These are phyloP conservation scores for Leishmania guyanensis DNA, from an alignment of 208 protist species.

Conservation along the genomic window DNA sequence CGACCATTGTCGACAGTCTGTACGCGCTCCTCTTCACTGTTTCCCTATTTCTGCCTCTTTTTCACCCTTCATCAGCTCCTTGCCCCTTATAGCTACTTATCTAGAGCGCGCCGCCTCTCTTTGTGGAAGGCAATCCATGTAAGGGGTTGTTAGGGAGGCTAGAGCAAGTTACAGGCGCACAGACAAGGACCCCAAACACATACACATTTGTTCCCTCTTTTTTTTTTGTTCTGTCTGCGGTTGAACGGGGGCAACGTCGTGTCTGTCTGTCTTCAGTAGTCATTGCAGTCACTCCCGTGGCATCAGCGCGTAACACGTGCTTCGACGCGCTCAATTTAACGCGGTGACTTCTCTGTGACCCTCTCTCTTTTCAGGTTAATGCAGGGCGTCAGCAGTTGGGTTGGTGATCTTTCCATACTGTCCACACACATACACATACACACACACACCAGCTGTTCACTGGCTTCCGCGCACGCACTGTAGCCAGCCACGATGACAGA, in stretches of 20 bases:
- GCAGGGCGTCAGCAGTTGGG: neutral
- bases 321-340: neutral
- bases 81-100: neutral
- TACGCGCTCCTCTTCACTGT: neutral
- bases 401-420: too few species aligned
- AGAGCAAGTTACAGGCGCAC: neutral
- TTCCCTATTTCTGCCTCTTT: neutral
- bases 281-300: neutral
- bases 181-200: neutral
- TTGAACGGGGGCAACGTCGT: neutral
- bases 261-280: neutral
- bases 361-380: neutral
- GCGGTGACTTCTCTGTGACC: neutral
- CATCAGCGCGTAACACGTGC: neutral
- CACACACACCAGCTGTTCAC: neutral
- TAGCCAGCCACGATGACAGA: slow-evolving; percentile 23
- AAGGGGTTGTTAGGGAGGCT: neutral
- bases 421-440: too few species aligned
- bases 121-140: neutral
- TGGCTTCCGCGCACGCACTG: too few species aligned
- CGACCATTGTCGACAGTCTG: neutral
- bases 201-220: neutral
- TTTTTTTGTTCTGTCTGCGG: neutral
- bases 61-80: neutral
- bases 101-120: neutral